phyloP scores from a whole-genome alignment of 164 flowering plant species.

The Vitis rupestris region DNA sequence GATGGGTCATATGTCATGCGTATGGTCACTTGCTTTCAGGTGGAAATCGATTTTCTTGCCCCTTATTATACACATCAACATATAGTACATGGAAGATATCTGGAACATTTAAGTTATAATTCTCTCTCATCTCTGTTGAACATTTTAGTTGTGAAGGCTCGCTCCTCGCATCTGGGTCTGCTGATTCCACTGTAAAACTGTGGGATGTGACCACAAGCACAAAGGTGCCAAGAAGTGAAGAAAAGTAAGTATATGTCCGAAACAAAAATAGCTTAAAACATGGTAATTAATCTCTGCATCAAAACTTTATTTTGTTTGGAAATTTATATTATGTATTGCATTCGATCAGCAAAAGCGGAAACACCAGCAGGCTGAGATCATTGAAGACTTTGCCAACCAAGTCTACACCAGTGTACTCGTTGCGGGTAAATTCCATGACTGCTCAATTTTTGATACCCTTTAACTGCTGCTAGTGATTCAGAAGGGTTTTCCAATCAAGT shows the following conservation, averaged over 20 bases:
- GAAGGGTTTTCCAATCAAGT: neutral
- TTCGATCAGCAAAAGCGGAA: constrained; percentile 57
- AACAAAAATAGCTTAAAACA: no score
- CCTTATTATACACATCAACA: no score
- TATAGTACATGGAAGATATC: neutral
- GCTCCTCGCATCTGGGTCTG: constrained; percentile 97
- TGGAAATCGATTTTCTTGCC: constrained; percentile 11
- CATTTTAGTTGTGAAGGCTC: constrained; percentile 87
- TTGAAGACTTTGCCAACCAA: constrained; percentile 83
- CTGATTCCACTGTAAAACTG: constrained; percentile 90
- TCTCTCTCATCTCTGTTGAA: neutral
- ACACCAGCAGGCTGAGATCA: constrained; percentile 73
- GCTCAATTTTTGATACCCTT: neutral
- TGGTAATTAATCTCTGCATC: neutral
- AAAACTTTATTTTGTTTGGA: neutral
- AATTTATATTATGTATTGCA: neutral
- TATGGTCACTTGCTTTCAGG: constrained; percentile 97
- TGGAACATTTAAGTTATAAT: neutral
- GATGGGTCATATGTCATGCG: constrained; percentile 87
- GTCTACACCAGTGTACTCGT: constrained; percentile 71
- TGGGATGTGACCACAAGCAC: constrained; percentile 94
- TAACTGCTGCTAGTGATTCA: neutral
- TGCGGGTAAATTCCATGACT: constrained; percentile 47
- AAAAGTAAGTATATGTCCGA: constrained; percentile 53
- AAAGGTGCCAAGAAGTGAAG: constrained; percentile 57